A percentile compares a stretch with the other conserved stretches of the same genome.
These are phyloP conservation scores for Meyerozyma guilliermondii DNA, from an alignment of 1,139 yeast species.

Conservation along the genomic window DNA sequence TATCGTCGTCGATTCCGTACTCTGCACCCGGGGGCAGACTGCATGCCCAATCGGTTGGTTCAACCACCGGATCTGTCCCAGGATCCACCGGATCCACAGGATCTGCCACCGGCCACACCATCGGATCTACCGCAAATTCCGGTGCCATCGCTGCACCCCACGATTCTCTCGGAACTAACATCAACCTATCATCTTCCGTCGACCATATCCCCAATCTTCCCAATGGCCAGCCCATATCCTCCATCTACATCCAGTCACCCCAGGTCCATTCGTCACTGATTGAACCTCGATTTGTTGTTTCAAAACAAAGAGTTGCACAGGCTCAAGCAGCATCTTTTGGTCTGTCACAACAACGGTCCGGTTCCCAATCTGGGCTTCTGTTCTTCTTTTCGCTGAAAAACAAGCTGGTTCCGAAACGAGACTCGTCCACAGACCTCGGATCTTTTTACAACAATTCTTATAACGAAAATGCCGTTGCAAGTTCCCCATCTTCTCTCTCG, in stretches of 20 bases:
- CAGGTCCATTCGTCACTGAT: conserved; percentile 50
- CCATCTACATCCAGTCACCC: conserved; percentile 67
- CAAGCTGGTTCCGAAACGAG: conserved; percentile 20
- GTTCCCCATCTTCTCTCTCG: conserved; percentile 38
- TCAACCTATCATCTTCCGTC: conserved; percentile 4
- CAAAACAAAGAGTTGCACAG: conserved; percentile 67
- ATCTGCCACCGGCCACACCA: not conserved
- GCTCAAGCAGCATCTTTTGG: conserved; percentile 31
- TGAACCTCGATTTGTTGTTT: conserved; percentile 68
- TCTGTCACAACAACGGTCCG: conserved; percentile 27
- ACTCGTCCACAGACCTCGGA: conserved; percentile 38
- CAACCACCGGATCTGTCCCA: conserved; percentile 6
- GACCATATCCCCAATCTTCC: conserved; percentile 42
- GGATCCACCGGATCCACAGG: conserved; percentile 5
- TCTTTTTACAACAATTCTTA: conserved; percentile 40
- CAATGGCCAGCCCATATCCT: conserved; percentile 51
- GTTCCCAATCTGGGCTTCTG: conserved; percentile 48
- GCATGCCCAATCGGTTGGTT: conserved; percentile 11
- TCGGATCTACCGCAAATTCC: too few species aligned
- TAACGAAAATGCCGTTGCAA: conserved; percentile 27
- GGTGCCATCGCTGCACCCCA: conserved; percentile 4
- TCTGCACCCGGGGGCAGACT: conserved; percentile 62
- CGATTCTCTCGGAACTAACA: conserved; percentile 3
- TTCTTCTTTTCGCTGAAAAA: conserved; percentile 38
- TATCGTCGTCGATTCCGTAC: conserved; percentile 65